Conservation (phyloP, 495 filamentous ascomycete species). For the Aspergillus nanangensis region DNA sequence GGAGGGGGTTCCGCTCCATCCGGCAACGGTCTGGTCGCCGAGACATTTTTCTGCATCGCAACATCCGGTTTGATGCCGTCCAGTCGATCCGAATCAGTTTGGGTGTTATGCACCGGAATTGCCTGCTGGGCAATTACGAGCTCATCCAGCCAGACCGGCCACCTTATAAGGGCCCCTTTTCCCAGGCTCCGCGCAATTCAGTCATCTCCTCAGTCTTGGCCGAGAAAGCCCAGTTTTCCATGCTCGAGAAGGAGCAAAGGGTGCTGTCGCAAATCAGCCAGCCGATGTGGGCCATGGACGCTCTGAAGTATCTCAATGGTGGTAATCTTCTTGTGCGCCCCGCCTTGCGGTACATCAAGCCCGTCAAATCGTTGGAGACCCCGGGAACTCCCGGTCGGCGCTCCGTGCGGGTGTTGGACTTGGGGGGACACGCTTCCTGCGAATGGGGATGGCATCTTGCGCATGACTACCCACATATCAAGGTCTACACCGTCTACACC, state of each 20-base stretch:
- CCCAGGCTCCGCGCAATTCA: conserved; percentile 49
- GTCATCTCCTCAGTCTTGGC: conserved; percentile 33
- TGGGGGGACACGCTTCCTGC: conserved; percentile 77
- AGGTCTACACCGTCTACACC: conserved; percentile 79
- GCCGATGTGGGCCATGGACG: conserved; percentile 76
- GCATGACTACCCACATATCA: conserved; percentile 73
- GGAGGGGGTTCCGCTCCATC: conserved; percentile 78
- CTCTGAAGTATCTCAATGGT: conserved; percentile 70
- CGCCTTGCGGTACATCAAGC: conserved; percentile 49
- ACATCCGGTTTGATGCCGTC: conserved; percentile 82
- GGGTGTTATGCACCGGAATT: conserved; percentile 59
- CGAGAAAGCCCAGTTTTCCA: conserved; percentile 44
- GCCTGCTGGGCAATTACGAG: conserved; percentile 75
- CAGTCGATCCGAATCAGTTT: conserved; percentile 73
- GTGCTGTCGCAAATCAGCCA: conserved; percentile 71
- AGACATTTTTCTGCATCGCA: conserved; percentile 82
- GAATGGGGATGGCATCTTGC: conserved; percentile 97
- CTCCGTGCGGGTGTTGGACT: conserved; percentile 67
- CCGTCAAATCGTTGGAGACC: conserved; percentile 8
- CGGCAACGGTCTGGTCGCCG: conserved; percentile 49
- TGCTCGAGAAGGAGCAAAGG: conserved; percentile 72
- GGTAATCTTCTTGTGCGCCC: conserved; percentile 78
- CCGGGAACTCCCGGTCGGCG: conserved; percentile 12
- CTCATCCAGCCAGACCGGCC: conserved; percentile 42
- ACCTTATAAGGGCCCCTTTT: conserved; percentile 47